These are phyloP conservation scores for Abelmoschus esculentus DNA, from an alignment of 345 rosid genomes.

Conservation along the genomic window DNA sequence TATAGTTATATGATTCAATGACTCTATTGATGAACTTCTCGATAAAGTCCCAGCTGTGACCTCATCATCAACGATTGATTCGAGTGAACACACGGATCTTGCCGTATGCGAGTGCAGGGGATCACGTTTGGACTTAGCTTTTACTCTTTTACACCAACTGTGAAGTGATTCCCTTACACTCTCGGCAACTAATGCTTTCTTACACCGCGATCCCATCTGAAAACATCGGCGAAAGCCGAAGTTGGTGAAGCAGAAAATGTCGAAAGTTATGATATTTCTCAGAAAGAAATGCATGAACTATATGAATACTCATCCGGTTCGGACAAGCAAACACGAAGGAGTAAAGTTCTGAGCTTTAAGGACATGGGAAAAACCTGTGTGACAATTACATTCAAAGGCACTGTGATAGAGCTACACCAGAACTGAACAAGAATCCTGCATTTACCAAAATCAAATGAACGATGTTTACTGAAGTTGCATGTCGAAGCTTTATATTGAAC, in stretches of 20 bases:
- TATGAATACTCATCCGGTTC: neutral
- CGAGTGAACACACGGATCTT: constrained; percentile 76
- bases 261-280: neutral
- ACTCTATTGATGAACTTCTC: constrained; percentile 55
- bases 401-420: constrained; percentile 93
- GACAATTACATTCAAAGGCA: constrained; percentile 74
- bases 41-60: constrained; percentile 70
- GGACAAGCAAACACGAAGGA: neutral
- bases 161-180: constrained; percentile 89
- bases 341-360: neutral
- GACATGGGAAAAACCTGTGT: constrained; percentile 49
- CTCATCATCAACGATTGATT: constrained; percentile 55
- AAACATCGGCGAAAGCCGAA: neutral
- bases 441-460: neutral
- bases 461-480: neutral
- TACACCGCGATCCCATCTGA: constrained; percentile 57
- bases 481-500: neutral
- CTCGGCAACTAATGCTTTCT: constrained; percentile 75
- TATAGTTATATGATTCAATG: constrained; percentile 55
- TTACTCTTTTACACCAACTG: constrained; percentile 89
- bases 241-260: neutral
- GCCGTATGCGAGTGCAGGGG: constrained; percentile 37
- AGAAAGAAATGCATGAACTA: too few species aligned
- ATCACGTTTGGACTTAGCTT: constrained; percentile 53
- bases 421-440: constrained; percentile 82